Evolutionary conservation across 805 yeast genomes (phyloP).

Genomic region (Debaryomyces castellii): DNA sequence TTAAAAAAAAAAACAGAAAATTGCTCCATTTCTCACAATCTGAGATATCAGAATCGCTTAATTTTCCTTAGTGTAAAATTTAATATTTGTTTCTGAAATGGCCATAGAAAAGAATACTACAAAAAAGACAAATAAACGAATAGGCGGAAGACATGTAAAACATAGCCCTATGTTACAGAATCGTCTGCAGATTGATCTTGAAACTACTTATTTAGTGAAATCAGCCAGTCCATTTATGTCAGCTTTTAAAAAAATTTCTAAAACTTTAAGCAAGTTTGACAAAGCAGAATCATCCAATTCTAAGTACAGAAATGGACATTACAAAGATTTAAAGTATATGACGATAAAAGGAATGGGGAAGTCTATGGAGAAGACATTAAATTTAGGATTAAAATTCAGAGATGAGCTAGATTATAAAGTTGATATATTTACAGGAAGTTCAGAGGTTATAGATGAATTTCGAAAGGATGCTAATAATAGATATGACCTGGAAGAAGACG

Average conservation of each 20-base stretch:
- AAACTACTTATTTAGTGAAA: slow-evolving; percentile 57
- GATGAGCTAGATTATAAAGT: slow-evolving; percentile 49
- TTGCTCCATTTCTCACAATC: neutral
- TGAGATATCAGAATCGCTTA: neutral
- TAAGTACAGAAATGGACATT: slow-evolving; percentile 30
- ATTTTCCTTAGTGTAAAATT: neutral
- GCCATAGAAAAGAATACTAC: neutral
- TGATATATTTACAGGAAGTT: slow-evolving; percentile 62
- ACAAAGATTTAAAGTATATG: slow-evolving; percentile 46
- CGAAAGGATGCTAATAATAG: slow-evolving; percentile 7
- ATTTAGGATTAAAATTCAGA: slow-evolving; percentile 61
- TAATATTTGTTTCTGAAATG: neutral
- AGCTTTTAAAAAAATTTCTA: slow-evolving; percentile 63
- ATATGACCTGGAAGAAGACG: neutral
- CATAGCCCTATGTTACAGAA: slow-evolving; percentile 53
- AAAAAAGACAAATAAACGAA: slow-evolving; percentile 1
- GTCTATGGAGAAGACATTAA: slow-evolving; percentile 60
- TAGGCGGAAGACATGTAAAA: slow-evolving; percentile 42
- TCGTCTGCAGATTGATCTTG: slow-evolving; percentile 40
- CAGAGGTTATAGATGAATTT: slow-evolving; percentile 73
- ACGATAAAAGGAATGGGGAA: slow-evolving; percentile 73
- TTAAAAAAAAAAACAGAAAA: too few species aligned
- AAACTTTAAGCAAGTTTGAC: slow-evolving; percentile 47
- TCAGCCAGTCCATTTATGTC: slow-evolving; percentile 70
- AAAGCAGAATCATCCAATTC: slow-evolving; percentile 14